Evolutionary conservation across 2,329 filamentous ascomycete genomes (phyloP).

Genomic region (Ceratocystiopsis minuta): DNA sequence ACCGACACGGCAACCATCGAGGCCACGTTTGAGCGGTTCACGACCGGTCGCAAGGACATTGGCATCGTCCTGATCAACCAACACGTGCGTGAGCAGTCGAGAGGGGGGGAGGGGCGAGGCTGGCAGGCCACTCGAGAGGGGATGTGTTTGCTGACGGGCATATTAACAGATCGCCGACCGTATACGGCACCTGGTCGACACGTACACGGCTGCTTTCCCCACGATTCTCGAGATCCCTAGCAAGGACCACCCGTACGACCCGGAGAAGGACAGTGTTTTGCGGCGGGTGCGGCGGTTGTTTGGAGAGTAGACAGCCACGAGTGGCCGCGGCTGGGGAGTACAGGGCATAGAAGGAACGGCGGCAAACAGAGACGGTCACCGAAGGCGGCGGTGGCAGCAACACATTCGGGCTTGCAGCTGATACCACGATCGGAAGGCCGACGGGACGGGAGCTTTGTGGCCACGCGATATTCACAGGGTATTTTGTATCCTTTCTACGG

Average conservation of each 20-base stretch:
- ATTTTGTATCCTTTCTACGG: no score
- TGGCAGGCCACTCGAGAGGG: background rate
- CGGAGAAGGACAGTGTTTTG: slow-evolving; percentile 95
- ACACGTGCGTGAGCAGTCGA: slow-evolving; percentile 43
- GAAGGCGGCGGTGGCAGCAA: no score
- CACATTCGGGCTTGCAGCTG: no score
- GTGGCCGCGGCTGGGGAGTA: background rate
- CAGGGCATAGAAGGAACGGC: no score
- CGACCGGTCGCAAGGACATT: slow-evolving; percentile 82
- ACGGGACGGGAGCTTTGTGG: no score
- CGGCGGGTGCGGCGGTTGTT: slow-evolving; percentile 58
- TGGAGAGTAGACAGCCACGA: slow-evolving; percentile 36
- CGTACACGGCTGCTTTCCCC: slow-evolving; percentile 89
- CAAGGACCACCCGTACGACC: slow-evolving; percentile 97
- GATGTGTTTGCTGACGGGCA: background rate
- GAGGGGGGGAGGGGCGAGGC: background rate
- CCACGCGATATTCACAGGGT: no score
- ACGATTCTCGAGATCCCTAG: slow-evolving; percentile 90
- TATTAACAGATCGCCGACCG: slow-evolving; percentile 62
- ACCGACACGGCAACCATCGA: slow-evolving; percentile 82
- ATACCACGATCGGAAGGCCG: no score
- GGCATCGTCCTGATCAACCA: slow-evolving; percentile 95
- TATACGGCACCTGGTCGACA: slow-evolving; percentile 81
- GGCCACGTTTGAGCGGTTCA: slow-evolving; percentile 76
- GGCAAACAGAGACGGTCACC: no score